phyloP scores from a whole-genome alignment of 352 stramenopile genomes.

The Phytopythium kandeliae region DNA sequence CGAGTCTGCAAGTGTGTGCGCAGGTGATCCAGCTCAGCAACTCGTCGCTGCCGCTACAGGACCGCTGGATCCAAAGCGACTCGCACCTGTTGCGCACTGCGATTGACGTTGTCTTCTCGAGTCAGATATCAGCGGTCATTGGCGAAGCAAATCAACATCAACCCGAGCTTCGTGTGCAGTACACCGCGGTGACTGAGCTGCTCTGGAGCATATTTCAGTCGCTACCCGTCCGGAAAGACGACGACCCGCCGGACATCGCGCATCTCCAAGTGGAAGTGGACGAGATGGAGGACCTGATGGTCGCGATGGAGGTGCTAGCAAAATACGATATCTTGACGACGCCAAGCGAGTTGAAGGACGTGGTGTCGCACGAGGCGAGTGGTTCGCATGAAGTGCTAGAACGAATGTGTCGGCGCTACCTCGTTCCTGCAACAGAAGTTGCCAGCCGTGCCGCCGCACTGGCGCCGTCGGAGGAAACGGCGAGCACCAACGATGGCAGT shows the following conservation, averaged over 20 bases:
- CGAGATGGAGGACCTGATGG: constrained; percentile 65
- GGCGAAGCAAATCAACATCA: constrained; percentile 6
- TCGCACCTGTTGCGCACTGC: constrained; percentile 43
- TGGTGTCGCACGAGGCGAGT: constrained; percentile 7
- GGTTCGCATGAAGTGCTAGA: constrained; percentile 31
- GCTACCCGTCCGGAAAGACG: constrained; percentile 52
- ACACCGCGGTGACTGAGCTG: constrained; percentile 40
- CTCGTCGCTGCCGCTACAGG: constrained; percentile 26
- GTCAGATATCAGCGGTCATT: constrained; percentile 11
- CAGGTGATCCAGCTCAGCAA: constrained; percentile 62
- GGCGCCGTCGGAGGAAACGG: background rate
- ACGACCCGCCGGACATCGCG: constrained; percentile 41
- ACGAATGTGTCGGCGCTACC: constrained; percentile 29
- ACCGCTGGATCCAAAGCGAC: constrained; percentile 66
- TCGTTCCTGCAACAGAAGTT: background rate
- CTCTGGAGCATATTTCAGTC: constrained; percentile 74
- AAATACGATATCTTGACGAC: constrained; percentile 48
- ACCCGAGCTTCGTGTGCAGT: constrained; percentile 1
- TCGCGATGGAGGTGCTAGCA: constrained; percentile 60
- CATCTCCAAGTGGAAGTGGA: constrained; percentile 67
- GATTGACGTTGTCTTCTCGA: constrained; percentile 45
- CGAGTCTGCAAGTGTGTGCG: constrained; percentile 37
- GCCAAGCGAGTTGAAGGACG: constrained; percentile 14
- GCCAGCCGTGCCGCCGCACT: background rate
- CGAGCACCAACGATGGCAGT: constrained; percentile 7